These are phyloP conservation scores for Rhodotorula sp. DNA, from an alignment of 1,284 basidiomycete species.

Conservation along the genomic window DNA sequence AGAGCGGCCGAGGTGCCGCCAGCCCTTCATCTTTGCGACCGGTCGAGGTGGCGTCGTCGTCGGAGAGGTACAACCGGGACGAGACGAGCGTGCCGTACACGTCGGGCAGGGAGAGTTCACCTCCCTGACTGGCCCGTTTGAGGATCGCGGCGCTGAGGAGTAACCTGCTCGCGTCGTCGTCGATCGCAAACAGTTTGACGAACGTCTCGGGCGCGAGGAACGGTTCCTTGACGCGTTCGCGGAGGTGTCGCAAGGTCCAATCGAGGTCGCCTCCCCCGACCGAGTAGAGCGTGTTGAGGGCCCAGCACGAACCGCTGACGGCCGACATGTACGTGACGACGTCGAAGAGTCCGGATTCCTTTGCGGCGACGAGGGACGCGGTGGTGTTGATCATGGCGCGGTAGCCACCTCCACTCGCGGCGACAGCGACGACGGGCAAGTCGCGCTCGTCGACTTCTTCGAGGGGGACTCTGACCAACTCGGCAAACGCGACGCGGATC, in stretches of 20 bases:
- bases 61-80: slow-evolving; percentile 51
- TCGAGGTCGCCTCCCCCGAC: slow-evolving; percentile 48
- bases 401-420: slow-evolving; percentile 53
- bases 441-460: slow-evolving; percentile 51
- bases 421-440: slow-evolving; percentile 54
- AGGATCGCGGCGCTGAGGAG: slow-evolving; percentile 50
- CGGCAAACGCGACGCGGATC: slow-evolving; percentile 51
- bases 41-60: slow-evolving; percentile 29
- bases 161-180: slow-evolving; percentile 28
- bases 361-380: slow-evolving; percentile 50
- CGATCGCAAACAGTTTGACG: slow-evolving; percentile 29
- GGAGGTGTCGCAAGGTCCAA: slow-evolving; percentile 47
- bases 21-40: slow-evolving; percentile 2
- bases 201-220: slow-evolving; percentile 52
- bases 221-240: slow-evolving; percentile 49
- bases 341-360: slow-evolving; percentile 50
- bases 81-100: slow-evolving; percentile 53
- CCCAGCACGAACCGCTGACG: slow-evolving; percentile 53
- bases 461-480: slow-evolving; percentile 48
- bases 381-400: slow-evolving; percentile 54
- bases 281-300: slow-evolving; percentile 52
- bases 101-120: slow-evolving; percentile 51
- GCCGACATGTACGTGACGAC: slow-evolving; percentile 52
- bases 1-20: slow-evolving; percentile 36
- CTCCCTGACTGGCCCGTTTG: slow-evolving; percentile 50